phyloP scores from a whole-genome alignment of 495 filamentous ascomycete species.

The Podospora comata region DNA sequence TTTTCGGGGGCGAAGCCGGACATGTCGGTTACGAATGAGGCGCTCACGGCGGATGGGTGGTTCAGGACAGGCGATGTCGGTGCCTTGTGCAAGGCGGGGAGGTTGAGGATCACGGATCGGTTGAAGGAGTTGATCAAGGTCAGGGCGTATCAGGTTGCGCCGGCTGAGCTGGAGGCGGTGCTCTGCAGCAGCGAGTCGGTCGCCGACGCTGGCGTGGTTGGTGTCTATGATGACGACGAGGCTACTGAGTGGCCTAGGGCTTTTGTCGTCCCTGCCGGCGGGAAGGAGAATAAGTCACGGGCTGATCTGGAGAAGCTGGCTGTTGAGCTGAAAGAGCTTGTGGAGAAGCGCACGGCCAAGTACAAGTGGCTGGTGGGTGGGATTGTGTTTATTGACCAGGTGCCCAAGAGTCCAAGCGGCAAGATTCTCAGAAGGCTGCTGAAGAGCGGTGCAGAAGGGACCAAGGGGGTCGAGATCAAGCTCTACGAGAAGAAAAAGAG shows the following conservation, averaged over 20 bases:
- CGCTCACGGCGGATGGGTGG: conserved; percentile 58
- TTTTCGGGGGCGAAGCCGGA: conserved; percentile 19
- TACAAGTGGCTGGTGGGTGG: conserved; percentile 66
- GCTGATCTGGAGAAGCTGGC: conserved; percentile 53
- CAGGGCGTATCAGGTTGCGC: conserved; percentile 67
- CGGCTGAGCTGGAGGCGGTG: conserved; percentile 66
- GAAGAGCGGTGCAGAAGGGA: conserved; percentile 24
- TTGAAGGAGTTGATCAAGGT: conserved; percentile 81
- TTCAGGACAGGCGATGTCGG: conserved; percentile 69
- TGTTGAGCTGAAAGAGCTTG: conserved; percentile 40
- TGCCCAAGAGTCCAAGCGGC: conserved; percentile 66
- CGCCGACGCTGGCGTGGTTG: conserved; percentile 63
- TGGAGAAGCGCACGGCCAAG: conserved; percentile 58
- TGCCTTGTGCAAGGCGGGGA: conserved; percentile 53
- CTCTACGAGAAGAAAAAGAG: conserved; percentile 33
- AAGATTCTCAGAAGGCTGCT: conserved; percentile 64
- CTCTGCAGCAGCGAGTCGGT: conserved; percentile 53
- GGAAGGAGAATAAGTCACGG: conserved; percentile 50
- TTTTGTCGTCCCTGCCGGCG: conserved; percentile 32
- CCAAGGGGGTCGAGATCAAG: conserved; percentile 25
- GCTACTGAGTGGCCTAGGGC: conserved; percentile 32
- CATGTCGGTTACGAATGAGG: conserved; percentile 54
- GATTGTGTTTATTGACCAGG: conserved; percentile 58
- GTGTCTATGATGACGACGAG: conserved; percentile 64
- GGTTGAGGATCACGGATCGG: conserved; percentile 68